Conservation (phyloP, 1,284 basidiomycete genomes). For the Heliocybe sulcata region DNA sequence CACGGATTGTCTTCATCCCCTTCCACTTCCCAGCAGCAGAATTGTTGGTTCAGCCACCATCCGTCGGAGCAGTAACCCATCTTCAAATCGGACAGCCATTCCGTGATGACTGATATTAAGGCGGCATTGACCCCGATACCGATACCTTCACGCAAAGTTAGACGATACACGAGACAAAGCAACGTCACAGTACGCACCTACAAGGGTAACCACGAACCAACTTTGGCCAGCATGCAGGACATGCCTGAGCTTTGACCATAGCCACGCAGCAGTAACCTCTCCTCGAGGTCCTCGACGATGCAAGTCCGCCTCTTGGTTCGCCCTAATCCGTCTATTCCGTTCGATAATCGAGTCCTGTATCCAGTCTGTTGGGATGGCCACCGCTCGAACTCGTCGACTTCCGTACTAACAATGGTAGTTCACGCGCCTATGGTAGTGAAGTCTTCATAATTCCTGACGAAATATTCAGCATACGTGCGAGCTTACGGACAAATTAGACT, state of each 20-base stretch:
- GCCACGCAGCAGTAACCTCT: constrained; percentile 43
- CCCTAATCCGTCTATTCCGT: constrained; percentile 65
- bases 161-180: neutral
- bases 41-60: constrained; percentile 98
- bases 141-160: constrained; percentile 49
- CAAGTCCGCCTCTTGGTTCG: constrained; percentile 32
- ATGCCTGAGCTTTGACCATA: constrained; percentile 58
- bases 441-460: constrained; percentile 71
- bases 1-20: constrained; percentile 77
- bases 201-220: constrained; percentile 77
- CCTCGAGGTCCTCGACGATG: constrained; percentile 40
- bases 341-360: constrained; percentile 92
- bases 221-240: constrained; percentile 44
- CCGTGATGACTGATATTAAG: constrained; percentile 92
- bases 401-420: neutral
- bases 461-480: too few species aligned
- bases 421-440: constrained; percentile 72
- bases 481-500: too few species aligned
- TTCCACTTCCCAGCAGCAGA: constrained; percentile 97
- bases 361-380: constrained; percentile 61
- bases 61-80: constrained; percentile 95
- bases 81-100: constrained; percentile 97
- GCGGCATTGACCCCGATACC: constrained; percentile 93
- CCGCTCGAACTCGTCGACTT: neutral
- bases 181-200: constrained; percentile 51